Conservation (phyloP, 306 rosid species). For the Parietaria judaica region DNA sequence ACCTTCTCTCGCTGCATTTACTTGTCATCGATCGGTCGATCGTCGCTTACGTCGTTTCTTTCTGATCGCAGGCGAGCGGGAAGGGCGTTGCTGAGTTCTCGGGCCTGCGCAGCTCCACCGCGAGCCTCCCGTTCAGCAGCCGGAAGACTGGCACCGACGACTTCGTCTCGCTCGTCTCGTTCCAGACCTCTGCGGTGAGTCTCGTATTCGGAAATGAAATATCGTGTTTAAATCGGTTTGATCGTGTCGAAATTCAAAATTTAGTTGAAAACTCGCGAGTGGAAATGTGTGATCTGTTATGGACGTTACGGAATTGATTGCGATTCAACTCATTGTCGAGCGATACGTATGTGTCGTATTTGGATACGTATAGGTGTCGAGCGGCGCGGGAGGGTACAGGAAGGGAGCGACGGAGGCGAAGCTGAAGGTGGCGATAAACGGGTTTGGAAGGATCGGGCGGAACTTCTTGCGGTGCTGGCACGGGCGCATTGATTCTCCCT, state of each 20-base stretch:
- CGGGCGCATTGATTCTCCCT: conserved; percentile 91
- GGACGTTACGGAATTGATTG: too few relatives aligned
- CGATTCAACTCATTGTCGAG: too few relatives aligned
- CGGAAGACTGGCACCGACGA: conserved; percentile 65
- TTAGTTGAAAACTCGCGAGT: too few relatives aligned
- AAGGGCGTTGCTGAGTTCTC: conserved; percentile 76
- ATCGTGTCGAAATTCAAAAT: too few relatives aligned
- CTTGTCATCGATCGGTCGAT: not conserved
- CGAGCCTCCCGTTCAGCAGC: conserved; percentile 46
- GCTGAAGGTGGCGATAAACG: conserved; percentile 88
- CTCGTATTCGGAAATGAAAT: too few relatives aligned
- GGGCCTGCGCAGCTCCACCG: conserved; percentile 62
- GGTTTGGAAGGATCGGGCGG: conserved; percentile 93
- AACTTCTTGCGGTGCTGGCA: conserved; percentile 99
- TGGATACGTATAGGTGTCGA: conserved; percentile 28
- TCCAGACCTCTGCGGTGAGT: conserved; percentile 91
- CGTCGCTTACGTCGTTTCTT: not conserved
- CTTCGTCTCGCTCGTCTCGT: conserved; percentile 55
- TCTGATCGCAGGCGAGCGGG: conserved; percentile 44
- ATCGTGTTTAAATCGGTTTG: not conserved
- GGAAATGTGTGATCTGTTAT: too few relatives aligned
- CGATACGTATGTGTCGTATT: too few relatives aligned
- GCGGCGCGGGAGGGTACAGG: conserved; percentile 55
- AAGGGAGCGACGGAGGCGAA: conserved; percentile 68
- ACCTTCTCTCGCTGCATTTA: not conserved